Evolutionary conservation across 1,139 yeast genomes (phyloP).

Genomic region (Taphrina confusa): DNA sequence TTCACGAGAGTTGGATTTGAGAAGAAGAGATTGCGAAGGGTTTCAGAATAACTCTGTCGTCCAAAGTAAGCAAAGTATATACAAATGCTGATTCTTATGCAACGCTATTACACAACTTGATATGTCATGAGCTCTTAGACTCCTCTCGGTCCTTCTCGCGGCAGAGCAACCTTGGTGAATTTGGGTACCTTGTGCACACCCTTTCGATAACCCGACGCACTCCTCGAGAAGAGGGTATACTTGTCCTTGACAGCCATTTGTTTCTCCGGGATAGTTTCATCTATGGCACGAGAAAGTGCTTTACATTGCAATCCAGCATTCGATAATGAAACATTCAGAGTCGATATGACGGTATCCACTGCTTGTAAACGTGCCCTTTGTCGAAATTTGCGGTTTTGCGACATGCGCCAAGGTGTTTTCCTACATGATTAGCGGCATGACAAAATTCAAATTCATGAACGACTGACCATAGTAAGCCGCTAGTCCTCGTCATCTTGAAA

Average conservation of each 20-base stretch:
- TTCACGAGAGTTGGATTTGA: too few species aligned
- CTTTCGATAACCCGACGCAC: conserved; percentile 73
- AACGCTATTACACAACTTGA: neutral
- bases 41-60: too few species aligned
- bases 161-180: conserved; percentile 32
- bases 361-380: conserved; percentile 76
- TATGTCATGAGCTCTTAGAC: conserved; percentile 8
- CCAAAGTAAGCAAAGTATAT: conserved; percentile 7
- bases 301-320: conserved; percentile 54
- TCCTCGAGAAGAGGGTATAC: conserved; percentile 80
- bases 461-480: conserved; percentile 29
- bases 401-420: conserved; percentile 75
- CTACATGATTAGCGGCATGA: conserved; percentile 41
- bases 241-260: conserved; percentile 82
- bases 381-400: conserved; percentile 76
- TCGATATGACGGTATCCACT: conserved; percentile 78
- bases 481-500: conserved; percentile 24
- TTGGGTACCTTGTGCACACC: conserved; percentile 60
- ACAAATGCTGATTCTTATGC: neutral
- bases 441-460: too few species aligned
- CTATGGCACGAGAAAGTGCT: conserved; percentile 57
- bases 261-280: conserved; percentile 68
- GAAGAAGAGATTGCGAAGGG: too few species aligned
- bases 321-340: conserved; percentile 64
- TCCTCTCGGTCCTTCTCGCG: conserved; percentile 30